Conservation (phyloP, 108 stramenopile species). For the Fistulifera pelliculosa region DNA sequence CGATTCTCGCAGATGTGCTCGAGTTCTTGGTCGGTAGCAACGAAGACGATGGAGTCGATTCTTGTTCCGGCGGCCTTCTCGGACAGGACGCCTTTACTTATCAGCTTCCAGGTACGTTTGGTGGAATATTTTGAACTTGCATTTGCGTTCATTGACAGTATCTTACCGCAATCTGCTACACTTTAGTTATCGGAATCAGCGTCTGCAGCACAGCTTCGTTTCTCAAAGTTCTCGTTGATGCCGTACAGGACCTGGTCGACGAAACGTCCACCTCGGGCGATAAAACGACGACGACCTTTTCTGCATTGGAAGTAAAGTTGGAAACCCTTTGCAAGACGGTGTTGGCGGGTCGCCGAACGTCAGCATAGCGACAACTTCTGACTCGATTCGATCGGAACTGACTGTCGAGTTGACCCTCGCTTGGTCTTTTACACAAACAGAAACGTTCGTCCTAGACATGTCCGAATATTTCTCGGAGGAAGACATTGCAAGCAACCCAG, state of each 20-base stretch:
- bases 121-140: too few relatives aligned
- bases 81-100: constrained; percentile 18
- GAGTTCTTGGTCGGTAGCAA: constrained; percentile 18
- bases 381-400: constrained; percentile 10
- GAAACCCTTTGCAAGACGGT: constrained; percentile 16
- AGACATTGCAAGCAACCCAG: constrained; percentile 13
- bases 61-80: constrained; percentile 32
- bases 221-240: constrained; percentile 8
- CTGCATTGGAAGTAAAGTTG: constrained; percentile 13
- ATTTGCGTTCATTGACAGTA: too few relatives aligned
- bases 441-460: constrained; percentile 15
- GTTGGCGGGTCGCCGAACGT: constrained; percentile 16
- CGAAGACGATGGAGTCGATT: constrained; percentile 20
- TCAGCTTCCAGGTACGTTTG: constrained; percentile 23
- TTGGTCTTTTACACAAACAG: constrained; percentile 1
- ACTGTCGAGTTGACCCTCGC: constrained; percentile 9
- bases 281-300: constrained; percentile 7
- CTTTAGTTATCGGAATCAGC: constrained; percentile 1
- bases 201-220: constrained; percentile 3
- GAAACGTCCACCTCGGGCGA: constrained; percentile 7
- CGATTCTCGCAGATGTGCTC: constrained; percentile 12
- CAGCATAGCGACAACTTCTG: constrained; percentile 1
- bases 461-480: constrained; percentile 11
- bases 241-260: constrained; percentile 9
- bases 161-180: too few relatives aligned